phyloP scores from a whole-genome alignment of 225 moss, liverwort and hornwort species.

The Polytrichum formosum region DNA sequence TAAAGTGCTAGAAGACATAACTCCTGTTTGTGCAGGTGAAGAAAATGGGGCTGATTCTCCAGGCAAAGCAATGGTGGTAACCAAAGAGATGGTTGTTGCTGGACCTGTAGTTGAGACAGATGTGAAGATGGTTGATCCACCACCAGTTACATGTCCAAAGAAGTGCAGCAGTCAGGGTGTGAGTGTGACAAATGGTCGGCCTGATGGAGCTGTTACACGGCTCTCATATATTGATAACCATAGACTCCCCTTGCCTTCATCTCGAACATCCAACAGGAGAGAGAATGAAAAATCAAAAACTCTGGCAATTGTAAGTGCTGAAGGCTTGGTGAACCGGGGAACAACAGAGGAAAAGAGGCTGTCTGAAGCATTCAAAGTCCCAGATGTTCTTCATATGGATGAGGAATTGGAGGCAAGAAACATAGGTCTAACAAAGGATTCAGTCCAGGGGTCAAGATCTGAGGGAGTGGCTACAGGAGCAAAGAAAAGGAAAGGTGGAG shows the following conservation, averaged over 20 bases:
- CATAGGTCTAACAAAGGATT: constrained; percentile 20
- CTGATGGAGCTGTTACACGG: constrained; percentile 28
- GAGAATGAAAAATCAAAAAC: constrained; percentile 18
- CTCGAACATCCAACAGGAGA: constrained; percentile 25
- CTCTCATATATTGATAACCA: constrained; percentile 24
- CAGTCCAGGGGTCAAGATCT: constrained; percentile 51
- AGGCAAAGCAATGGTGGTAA: constrained; percentile 16
- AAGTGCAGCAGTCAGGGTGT: constrained; percentile 15
- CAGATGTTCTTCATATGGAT: constrained; percentile 30
- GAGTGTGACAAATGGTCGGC: constrained; percentile 28
- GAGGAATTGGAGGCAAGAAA: constrained; percentile 36
- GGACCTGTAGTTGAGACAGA: constrained; percentile 18
- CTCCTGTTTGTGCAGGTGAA: constrained; percentile 14
- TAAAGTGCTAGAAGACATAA: constrained; percentile 12
- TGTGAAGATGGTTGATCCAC: constrained; percentile 24
- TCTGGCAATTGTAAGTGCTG: constrained; percentile 10
- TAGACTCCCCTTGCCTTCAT: constrained; percentile 32
- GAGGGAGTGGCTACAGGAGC: constrained; percentile 49
- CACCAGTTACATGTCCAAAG: constrained; percentile 10
- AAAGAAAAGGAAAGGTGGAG: constrained; percentile 60
- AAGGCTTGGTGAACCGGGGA: constrained; percentile 20
- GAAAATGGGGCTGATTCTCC: constrained; percentile 28
- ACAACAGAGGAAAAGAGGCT: constrained; percentile 19
- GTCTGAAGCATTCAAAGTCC: constrained; percentile 13
- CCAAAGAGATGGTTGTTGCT: constrained; percentile 14